Evolutionary conservation across 305 asterid species (phyloP), one percentile per base, ranked within the genome.

Genomic region (Rubia tinctorum): DNA sequence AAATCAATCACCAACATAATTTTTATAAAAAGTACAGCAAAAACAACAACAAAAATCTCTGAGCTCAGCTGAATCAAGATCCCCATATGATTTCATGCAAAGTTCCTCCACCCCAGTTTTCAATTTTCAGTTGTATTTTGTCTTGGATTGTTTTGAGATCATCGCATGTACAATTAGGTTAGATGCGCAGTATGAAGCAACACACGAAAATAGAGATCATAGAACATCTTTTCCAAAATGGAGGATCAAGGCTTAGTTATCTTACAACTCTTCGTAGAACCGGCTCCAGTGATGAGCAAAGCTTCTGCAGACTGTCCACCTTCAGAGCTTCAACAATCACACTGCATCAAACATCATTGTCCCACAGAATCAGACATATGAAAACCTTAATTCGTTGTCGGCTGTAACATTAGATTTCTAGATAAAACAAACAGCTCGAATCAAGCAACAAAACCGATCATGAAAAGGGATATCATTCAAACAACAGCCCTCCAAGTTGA

Each of bases 221-320:
- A 27, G 30, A 27, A 1, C 56, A 49, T 47, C 39, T 22, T 73
- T 34, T 51, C 4, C 39, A 22, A 27, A 62, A 17, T 27, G 70
- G 23, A 77, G 49, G 71, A 75, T 30, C 39, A 68, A 74, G 77
- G 76, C 69, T 61, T 58, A 40, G 70, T 44, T 68, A 78, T 84
- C 97, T 94, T 88, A 94, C 98, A 82, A 94, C 98, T 91, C 96
- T 90, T 59, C 98, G 95, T 69, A 94, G 96, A 88, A 91, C 84
- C 45, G 98, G 98, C 83, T 94, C 98, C 84, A 94, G 77, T 4
- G 98, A 91, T 49, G 98, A 94, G 83, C 98, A 94, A 61, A 94
- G 95, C 80, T 94, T 94, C 81, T 94, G 98, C 77, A 94, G 87
- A 82, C 97, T 90, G 86, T 94, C 98, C 80, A 91, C 86, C 88